These are phyloP conservation scores for Penicillium coprophilum DNA, from an alignment of 495 filamentous ascomycete species.

Conservation along the genomic window DNA sequence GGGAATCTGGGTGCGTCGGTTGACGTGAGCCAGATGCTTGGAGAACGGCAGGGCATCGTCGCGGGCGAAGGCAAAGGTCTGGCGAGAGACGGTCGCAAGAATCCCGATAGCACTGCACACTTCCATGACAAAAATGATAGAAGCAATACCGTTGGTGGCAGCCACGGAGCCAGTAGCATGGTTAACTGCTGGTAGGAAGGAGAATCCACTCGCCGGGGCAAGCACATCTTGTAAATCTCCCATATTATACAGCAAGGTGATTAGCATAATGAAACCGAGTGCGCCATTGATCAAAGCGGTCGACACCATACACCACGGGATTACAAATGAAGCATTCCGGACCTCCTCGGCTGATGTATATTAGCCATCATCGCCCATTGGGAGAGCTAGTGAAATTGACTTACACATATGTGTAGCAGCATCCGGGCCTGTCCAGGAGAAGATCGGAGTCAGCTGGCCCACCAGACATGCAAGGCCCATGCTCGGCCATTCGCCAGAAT, in stretches of 20 bases:
- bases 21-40: slow-evolving; percentile 35
- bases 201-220: slow-evolving; percentile 34
- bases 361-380: slow-evolving; percentile 4
- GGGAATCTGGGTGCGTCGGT: slow-evolving; percentile 48
- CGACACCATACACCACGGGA: slow-evolving; percentile 49
- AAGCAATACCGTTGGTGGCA: slow-evolving; percentile 37
- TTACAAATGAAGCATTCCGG: slow-evolving; percentile 42
- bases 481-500: slow-evolving; percentile 47
- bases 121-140: slow-evolving; percentile 41
- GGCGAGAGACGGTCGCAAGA: slow-evolving; percentile 44
- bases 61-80: slow-evolving; percentile 53
- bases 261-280: slow-evolving; percentile 43
- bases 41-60: slow-evolving; percentile 50
- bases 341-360: slow-evolving; percentile 45
- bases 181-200: slow-evolving; percentile 38
- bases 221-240: slow-evolving; percentile 39
- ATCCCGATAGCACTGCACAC: slow-evolving; percentile 42
- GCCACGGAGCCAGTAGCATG: slow-evolving; percentile 30
- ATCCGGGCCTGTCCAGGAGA: slow-evolving; percentile 43
- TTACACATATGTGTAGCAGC: slow-evolving; percentile 42
- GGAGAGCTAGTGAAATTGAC: neutral
- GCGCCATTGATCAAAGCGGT: slow-evolving; percentile 43
- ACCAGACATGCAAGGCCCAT: slow-evolving; percentile 44
- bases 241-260: slow-evolving; percentile 49
- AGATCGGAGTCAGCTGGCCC: slow-evolving; percentile 42